Evolutionary conservation across 176 grass and related monocot species (phyloP).

Genomic region (Secale cereale): DNA sequence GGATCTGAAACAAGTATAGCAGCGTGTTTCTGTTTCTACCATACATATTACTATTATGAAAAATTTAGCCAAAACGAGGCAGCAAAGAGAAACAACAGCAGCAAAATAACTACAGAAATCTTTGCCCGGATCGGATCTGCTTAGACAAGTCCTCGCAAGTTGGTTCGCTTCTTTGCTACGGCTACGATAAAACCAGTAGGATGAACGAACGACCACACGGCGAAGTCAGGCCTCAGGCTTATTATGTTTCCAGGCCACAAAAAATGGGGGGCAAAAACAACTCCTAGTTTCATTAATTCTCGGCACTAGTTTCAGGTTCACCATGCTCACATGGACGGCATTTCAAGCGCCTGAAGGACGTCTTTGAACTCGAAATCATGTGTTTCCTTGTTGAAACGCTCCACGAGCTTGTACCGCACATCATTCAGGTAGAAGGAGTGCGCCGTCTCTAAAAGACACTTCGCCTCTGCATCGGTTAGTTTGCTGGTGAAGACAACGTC

Average conservation of each 20-base stretch:
- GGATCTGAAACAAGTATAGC: background rate
- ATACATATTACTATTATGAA: constrained; percentile 15
- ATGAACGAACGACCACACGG: background rate
- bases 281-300: background rate
- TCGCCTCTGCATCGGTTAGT: constrained; percentile 69
- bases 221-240: background rate
- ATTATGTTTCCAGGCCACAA: background rate
- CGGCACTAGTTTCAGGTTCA: background rate
- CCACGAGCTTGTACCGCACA: constrained; percentile 67
- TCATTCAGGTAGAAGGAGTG: constrained; percentile 94
- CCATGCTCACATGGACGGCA: constrained; percentile 55
- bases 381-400: constrained; percentile 88
- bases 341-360: constrained; percentile 75
- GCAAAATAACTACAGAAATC: background rate
- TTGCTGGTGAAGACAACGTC: constrained; percentile 94
- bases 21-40: background rate
- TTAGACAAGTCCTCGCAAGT: background rate
- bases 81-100: background rate
- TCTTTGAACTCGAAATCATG: constrained; percentile 84
- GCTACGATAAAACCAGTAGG: background rate
- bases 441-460: constrained; percentile 67
- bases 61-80: background rate
- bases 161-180: background rate
- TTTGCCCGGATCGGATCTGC: background rate
- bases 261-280: background rate